phyloP scores from a whole-genome alignment of 2,329 filamentous ascomycete genomes.

The Talaromyces sp. region DNA sequence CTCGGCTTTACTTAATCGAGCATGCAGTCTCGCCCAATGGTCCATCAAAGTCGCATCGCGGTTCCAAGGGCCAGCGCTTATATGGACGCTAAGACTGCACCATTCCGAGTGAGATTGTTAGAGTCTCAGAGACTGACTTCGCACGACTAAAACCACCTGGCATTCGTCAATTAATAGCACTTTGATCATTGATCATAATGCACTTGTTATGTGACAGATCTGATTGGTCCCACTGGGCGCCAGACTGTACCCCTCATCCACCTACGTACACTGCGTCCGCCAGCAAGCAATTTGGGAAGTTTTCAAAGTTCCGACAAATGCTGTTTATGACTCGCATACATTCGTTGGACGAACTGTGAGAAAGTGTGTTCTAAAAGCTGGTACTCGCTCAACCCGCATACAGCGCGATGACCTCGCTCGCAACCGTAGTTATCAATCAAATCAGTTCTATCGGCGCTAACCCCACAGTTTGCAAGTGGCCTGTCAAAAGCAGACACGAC shows the following conservation, averaged over 20 bases:
- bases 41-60: neutral
- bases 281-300: neutral
- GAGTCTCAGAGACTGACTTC: neutral
- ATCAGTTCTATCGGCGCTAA: neutral
- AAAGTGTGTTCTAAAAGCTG: neutral
- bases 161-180: neutral
- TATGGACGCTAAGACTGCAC: constrained; percentile 7
- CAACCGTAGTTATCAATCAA: neutral
- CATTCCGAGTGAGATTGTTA: constrained; percentile 1
- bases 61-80: constrained; percentile 2
- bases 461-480: constrained; percentile 4
- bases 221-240: neutral
- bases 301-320: neutral
- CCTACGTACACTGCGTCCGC: constrained; percentile 1
- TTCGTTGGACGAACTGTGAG: neutral
- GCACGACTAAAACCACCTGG: neutral
- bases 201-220: neutral
- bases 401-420: neutral
- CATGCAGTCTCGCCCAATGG: neutral
- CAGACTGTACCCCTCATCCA: neutral
- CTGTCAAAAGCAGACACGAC: constrained; percentile 13
- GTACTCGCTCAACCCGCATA: neutral
- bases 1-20: neutral
- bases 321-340: neutral
- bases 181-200: no score